A percentile compares a stretch with the other conserved stretches of the same genome.
phyloP scores from a whole-genome alignment of 495 filamentous ascomycete genomes.

The Penicillium soppii region DNA sequence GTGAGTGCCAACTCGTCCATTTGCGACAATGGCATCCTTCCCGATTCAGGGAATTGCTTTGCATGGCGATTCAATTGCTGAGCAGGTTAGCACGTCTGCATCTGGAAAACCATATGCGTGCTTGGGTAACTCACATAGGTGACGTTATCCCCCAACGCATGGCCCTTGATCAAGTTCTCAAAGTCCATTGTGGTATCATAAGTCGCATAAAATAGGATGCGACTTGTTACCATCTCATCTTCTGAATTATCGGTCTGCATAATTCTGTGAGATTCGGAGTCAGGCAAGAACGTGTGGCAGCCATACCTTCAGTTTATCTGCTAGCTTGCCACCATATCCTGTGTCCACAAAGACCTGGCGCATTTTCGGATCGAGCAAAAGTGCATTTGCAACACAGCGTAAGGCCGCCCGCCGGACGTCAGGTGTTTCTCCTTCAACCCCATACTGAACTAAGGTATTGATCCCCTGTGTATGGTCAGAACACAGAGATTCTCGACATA shows the following conservation, averaged over 20 bases:
- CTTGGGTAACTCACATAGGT: constrained; percentile 53
- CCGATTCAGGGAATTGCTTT: constrained; percentile 52
- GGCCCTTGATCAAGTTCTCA: constrained; percentile 62
- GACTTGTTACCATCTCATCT: constrained; percentile 82
- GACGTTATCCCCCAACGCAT: constrained; percentile 70
- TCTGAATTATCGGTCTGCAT: constrained; percentile 68
- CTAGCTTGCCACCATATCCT: constrained; percentile 69
- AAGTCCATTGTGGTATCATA: constrained; percentile 76
- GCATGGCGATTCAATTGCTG: constrained; percentile 71
- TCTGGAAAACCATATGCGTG: no score
- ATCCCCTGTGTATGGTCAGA: constrained; percentile 63
- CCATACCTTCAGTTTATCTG: constrained; percentile 64
- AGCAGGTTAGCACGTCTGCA: constrained; percentile 13
- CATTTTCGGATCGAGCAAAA: constrained; percentile 68
- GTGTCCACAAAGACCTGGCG: constrained; percentile 80
- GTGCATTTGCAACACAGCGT: constrained; percentile 82
- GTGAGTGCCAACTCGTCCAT: constrained; percentile 78
- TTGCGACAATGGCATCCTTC: constrained; percentile 44
- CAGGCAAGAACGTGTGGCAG: not conserved
- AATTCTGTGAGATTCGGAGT: not conserved
- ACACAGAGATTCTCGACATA: not conserved
- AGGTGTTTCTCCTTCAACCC: constrained; percentile 58
- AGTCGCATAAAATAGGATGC: constrained; percentile 83
- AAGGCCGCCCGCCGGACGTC: constrained; percentile 74
- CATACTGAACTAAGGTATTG: constrained; percentile 66